Conservation (phyloP, 441 rosid species). For the Adansonia gregorii region DNA sequence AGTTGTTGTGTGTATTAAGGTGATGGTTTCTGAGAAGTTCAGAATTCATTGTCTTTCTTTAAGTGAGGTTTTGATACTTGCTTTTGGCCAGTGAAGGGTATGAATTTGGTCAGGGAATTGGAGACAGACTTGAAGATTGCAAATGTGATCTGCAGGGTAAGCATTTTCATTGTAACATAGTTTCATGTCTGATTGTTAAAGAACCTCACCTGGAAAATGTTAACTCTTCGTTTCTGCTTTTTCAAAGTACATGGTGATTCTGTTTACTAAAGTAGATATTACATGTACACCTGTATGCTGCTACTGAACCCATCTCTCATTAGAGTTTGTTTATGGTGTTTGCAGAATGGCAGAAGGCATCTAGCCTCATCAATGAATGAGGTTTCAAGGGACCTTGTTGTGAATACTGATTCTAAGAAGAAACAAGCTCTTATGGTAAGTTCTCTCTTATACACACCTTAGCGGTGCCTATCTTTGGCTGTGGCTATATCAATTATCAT, state of each 20-base stretch:
- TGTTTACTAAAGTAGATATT: constrained; percentile 6
- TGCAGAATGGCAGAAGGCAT: constrained; percentile 96
- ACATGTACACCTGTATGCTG: not conserved
- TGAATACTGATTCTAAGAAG: constrained; percentile 83
- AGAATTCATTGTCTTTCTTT: constrained; percentile 21
- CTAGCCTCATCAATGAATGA: constrained; percentile 88
- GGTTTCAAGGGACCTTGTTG: constrained; percentile 97
- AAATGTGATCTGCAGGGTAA: constrained; percentile 92
- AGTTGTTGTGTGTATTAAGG: not conserved
- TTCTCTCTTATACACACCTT: constrained; percentile 26
- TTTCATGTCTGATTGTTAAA: constrained; percentile 17
- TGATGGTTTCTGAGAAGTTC: constrained; percentile 24
- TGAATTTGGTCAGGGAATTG: constrained; percentile 95
- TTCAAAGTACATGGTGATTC: constrained; percentile 10
- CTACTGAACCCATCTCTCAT: constrained; percentile 33
- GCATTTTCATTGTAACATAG: constrained; percentile 30
- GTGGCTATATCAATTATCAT: constrained; percentile 18
- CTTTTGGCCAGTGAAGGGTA: constrained; percentile 98
- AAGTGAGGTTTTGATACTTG: constrained; percentile 42
- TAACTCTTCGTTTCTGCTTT: not conserved
- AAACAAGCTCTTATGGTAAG: constrained; percentile 93
- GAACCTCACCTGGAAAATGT: constrained; percentile 17
- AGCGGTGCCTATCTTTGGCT: constrained; percentile 17
- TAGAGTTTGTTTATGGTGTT: constrained; percentile 32
- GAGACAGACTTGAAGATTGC: constrained; percentile 98